phyloP scores from a whole-genome alignment of 2,329 filamentous ascomycete genomes.

The Seiridium cupressi region DNA sequence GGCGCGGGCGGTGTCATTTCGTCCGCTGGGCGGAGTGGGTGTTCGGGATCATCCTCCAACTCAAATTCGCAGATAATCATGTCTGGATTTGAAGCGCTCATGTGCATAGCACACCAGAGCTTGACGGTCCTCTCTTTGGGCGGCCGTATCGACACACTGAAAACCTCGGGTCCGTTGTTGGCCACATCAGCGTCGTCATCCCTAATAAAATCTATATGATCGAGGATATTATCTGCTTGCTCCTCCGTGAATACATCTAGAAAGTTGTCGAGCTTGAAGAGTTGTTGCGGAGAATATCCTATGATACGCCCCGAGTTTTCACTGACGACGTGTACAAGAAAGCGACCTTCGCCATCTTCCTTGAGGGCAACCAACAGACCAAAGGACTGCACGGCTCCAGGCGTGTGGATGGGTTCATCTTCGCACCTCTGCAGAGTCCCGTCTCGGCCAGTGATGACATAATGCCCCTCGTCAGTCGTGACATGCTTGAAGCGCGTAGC shows the following conservation, averaged over 20 bases:
- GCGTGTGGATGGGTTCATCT: slow-evolving; percentile 87
- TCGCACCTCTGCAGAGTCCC: slow-evolving; percentile 77
- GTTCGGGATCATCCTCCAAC: slow-evolving; percentile 70
- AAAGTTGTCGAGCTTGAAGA: slow-evolving; percentile 75
- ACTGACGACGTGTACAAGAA: slow-evolving; percentile 72
- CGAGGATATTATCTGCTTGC: slow-evolving; percentile 77
- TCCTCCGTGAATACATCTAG: slow-evolving; percentile 83
- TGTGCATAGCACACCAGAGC: slow-evolving; percentile 85
- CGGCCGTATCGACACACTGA: slow-evolving; percentile 70
- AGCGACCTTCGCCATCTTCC: slow-evolving; percentile 65
- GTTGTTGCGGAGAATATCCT: slow-evolving; percentile 72
- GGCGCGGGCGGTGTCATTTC: slow-evolving; percentile 61
- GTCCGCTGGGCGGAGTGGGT: slow-evolving; percentile 64
- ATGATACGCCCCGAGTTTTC: slow-evolving; percentile 77
- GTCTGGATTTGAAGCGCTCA: slow-evolving; percentile 65
- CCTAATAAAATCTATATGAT: slow-evolving; percentile 84
- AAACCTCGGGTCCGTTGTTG: slow-evolving; percentile 80
- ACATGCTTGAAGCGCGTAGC: slow-evolving; percentile 78
- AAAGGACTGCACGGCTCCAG: slow-evolving; percentile 78
- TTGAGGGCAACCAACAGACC: slow-evolving; percentile 73
- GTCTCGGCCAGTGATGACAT: slow-evolving; percentile 77
- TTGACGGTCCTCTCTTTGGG: slow-evolving; percentile 58
- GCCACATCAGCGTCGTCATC: slow-evolving; percentile 77
- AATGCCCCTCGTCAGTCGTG: slow-evolving; percentile 74
- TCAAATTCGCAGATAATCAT: slow-evolving; percentile 88